A percentile compares a stretch with the other conserved stretches of the same genome.
phyloP scores from a whole-genome alignment of 129 eudicot genomes.

The Arctium minus region DNA sequence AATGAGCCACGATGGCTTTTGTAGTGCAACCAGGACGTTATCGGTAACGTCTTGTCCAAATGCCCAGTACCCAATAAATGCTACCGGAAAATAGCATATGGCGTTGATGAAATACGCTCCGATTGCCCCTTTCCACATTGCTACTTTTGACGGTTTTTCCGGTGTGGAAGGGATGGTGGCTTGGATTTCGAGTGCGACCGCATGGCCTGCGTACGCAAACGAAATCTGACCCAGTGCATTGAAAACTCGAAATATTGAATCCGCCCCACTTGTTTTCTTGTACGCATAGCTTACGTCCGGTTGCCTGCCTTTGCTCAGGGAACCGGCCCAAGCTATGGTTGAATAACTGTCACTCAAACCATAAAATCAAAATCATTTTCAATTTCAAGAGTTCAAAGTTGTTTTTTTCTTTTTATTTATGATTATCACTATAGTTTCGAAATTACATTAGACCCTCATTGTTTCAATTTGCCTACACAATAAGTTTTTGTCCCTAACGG shows the following conservation, averaged over 20 bases:
- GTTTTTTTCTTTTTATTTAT: background rate
- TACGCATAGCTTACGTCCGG: conserved; percentile 70
- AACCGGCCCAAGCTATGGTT: conserved; percentile 93
- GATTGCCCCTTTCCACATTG: conserved; percentile 94
- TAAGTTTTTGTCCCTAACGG: no score
- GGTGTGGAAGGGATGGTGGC: conserved; percentile 94
- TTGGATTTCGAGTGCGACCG: conserved; percentile 86
- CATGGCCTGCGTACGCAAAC: conserved; percentile 91
- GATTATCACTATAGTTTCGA: background rate
- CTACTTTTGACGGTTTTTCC: conserved; percentile 64
- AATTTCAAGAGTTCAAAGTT: background rate
- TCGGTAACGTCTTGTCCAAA: conserved; percentile 92
- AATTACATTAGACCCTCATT: no score
- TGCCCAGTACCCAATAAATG: conserved; percentile 85
- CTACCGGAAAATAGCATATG: conserved; percentile 85
- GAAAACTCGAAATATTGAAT: conserved; percentile 61
- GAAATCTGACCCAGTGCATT: conserved; percentile 86
- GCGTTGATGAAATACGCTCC: conserved; percentile 75
- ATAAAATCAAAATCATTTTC: background rate
- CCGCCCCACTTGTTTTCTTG: conserved; percentile 60
- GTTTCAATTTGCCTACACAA: no score
- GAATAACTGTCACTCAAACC: conserved; percentile 64
- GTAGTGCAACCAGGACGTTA: conserved; percentile 69
- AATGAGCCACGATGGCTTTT: conserved; percentile 84
- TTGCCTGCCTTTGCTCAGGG: conserved; percentile 56